A percentile compares a stretch with the other conserved stretches of the same genome.
Conservation (phyloP, 768 basidiomycete species). For the Daedaleopsis sinensis region DNA sequence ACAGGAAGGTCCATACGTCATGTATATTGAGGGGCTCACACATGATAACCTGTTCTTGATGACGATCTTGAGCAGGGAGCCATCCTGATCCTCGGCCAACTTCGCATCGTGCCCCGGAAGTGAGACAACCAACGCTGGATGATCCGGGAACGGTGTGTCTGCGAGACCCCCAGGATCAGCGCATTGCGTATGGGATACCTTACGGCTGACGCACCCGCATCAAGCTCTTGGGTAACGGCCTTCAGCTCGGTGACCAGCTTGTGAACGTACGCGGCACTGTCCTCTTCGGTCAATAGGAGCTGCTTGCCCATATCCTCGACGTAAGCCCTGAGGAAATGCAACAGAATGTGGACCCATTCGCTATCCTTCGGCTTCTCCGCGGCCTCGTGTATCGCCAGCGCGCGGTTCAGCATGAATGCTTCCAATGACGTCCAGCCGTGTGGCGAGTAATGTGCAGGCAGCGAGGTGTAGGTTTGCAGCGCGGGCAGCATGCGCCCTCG, state of each 20-base stretch:
- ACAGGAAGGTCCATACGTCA: background rate
- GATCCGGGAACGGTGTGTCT: constrained; percentile 73
- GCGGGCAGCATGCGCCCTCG: constrained; percentile 66
- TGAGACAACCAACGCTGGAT: constrained; percentile 64
- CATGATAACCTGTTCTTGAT: constrained; percentile 75
- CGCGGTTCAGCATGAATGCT: constrained; percentile 75
- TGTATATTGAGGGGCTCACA: constrained; percentile 41
- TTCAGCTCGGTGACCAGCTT: constrained; percentile 53
- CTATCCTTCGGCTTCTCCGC: constrained; percentile 62
- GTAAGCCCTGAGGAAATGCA: constrained; percentile 76
- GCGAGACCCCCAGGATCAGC: background rate
- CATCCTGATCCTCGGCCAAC: constrained; percentile 65
- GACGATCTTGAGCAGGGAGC: constrained; percentile 58
- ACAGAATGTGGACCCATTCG: constrained; percentile 80
- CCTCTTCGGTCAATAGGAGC: constrained; percentile 54
- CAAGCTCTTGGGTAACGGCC: constrained; percentile 51
- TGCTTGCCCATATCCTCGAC: constrained; percentile 57
- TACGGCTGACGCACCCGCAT: constrained; percentile 45
- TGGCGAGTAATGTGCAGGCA: constrained; percentile 87
- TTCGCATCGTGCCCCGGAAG: constrained; percentile 47
- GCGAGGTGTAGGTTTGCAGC: constrained; percentile 69
- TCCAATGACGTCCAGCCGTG: constrained; percentile 83
- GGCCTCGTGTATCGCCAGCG: constrained; percentile 65
- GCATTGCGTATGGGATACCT: constrained; percentile 3
- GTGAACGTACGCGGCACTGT: constrained; percentile 53